Evolutionary conservation across 306 rosid species (phyloP), one percentile per base, ranked within the genome.

Genomic region (Urtica urens): DNA sequence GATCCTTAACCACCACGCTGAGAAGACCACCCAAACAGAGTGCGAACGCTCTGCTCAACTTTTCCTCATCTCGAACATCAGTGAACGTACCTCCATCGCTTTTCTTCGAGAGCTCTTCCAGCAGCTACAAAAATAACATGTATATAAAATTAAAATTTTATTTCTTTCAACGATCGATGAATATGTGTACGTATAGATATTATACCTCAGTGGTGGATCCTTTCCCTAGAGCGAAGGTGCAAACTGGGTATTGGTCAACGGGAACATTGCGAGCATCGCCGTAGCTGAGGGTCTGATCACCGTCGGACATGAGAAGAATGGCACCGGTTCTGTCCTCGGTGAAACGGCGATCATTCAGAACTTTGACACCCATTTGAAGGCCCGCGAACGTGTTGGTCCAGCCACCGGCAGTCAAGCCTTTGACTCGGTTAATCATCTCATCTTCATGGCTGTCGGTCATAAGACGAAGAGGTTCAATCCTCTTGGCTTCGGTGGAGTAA

Each of bases 261-360:
- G 17, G 40, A 44, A 3, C 26, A 18, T 29, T 35, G 43, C 17
- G 12, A 25, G 16, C 42, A 10, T 39, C 3, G 20, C 5, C 25
- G n/a, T n/a, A n/a, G 15, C 27, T 12, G 5, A 44, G 10, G 51
- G 21, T 47, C 7, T 63, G 62, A 5, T 42, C 43, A 10, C 67
- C 75, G 55, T 64, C 75, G 10, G 75, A 63, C 15, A 70, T 51
- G 31, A 70, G 67, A 48, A 70, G 38, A 46, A 70, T 58, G 37
- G 62, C 59, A 1, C 57, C 51, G 5, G 63, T 65, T 3, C 51
- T 30, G 7, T 47, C 52, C 24, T 49, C 57, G n/a, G 30, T 63
- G 38, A 47, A 40, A 7, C 67, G 28, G 3, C 75, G 59, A 26
- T 58, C 71, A 31, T 70, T 63, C 3, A 70, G 71, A 7, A 70